Base-by-base conservation (phyloP, 495 filamentous ascomycete genomes). In the Tuber magnatum region DNA sequence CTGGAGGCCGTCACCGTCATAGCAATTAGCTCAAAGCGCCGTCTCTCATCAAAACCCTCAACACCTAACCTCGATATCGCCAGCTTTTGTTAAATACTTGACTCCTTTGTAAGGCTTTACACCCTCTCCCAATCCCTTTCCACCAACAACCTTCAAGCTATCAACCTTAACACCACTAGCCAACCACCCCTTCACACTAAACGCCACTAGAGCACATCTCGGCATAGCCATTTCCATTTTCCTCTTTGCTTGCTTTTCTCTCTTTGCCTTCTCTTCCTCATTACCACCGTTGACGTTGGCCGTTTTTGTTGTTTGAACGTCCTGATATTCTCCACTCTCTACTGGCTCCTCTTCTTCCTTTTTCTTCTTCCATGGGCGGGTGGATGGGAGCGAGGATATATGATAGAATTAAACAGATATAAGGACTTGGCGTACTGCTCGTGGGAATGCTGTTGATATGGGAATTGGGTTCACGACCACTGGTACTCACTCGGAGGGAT, bases 41-140 rank as follows among this genome's bases (percentile, higher is more conserved):
- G 14, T 35, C 35, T 56, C 32, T 73, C 40, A n/a, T 32, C 73
- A 75, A 35, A 77, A n/a, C 32, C 16, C 46, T 72, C 81, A 92
- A 84, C 91, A 92, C 78, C 91, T 84, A 77, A 91, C 87, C 84
- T 98, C 95, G 61, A 99, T 87, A 5, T 96, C 96, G 68, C 88
- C 89, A 77, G 88, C 90, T 84, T 93, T 97, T 78, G 93, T 97
- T 74, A 98, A 83, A 84, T 99, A 99, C 84, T 98, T 99, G 69
- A 98, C 95, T 20, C 95, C 96, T 85, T 98, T 99, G 84, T 97
- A 99, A 61, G 96, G 95, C 83, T 92, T 94, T 68, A 98, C 89
- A 18, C 91, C 89, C 79, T 97, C 92, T 0, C 93, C 94, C 18
- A 99, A 77, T 4, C 95, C 95, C 85, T 90, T 93, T 79, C 92